A percentile compares a stretch with the other conserved stretches of the same genome.
Conservation (phyloP, 257 asterid species). For the Jasminum sambac region DNA sequence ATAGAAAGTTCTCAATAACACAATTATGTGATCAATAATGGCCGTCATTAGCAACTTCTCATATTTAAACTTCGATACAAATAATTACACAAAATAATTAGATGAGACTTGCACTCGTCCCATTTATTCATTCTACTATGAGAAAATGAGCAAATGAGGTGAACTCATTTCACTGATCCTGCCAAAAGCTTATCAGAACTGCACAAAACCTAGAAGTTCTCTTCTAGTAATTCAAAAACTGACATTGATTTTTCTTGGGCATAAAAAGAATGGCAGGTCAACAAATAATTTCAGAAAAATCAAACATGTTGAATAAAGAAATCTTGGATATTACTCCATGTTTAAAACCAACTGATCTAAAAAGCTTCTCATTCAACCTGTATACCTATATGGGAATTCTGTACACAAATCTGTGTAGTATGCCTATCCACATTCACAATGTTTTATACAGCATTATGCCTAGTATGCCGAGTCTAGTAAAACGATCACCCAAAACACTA, state of each 20-base stretch:
- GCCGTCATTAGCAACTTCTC: too few species aligned
- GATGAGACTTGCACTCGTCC: too few species aligned
- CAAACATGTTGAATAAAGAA: background rate
- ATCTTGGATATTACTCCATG: background rate
- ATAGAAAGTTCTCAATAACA: background rate
- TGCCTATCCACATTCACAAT: conserved; percentile 9
- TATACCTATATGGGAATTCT: background rate
- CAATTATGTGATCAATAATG: background rate
- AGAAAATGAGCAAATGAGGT: too few species aligned
- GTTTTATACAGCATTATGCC: conserved; percentile 12
- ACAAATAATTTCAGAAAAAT: background rate
- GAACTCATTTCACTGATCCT: too few species aligned
- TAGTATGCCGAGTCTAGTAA: conserved; percentile 3
- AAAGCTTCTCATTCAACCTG: background rate
- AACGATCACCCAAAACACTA: conserved; percentile 10
- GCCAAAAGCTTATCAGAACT: too few species aligned
- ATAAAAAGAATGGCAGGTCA: background rate
- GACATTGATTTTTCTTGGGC: background rate
- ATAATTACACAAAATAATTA: too few species aligned
- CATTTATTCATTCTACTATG: too few species aligned
- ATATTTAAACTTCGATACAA: too few species aligned
- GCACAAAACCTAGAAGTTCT: too few species aligned
- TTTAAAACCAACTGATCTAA: background rate
- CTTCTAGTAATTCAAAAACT: too few species aligned
- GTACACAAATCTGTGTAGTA: conserved; percentile 13